Conservation (phyloP, 345 rosid species). For the Brassica juncea region DNA sequence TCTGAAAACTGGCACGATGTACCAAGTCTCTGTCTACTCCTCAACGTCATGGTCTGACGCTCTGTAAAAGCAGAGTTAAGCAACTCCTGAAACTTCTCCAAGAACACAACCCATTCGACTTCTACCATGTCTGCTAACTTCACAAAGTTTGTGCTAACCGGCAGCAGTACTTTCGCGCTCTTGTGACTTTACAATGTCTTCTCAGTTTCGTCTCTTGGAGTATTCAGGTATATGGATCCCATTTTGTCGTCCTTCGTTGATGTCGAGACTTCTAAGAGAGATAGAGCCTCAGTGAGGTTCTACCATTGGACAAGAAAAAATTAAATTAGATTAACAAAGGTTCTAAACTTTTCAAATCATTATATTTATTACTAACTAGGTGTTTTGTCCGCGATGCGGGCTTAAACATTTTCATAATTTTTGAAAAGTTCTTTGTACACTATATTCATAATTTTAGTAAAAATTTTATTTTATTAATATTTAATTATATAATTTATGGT, state of each 20-base stretch:
- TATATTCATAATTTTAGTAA: too few relatives aligned
- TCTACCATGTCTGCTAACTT: constrained; percentile 54
- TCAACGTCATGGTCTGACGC: constrained; percentile 42
- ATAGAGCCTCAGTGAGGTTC: too few relatives aligned
- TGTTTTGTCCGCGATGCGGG: too few relatives aligned
- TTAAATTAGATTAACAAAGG: too few relatives aligned
- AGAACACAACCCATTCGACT: constrained; percentile 51
- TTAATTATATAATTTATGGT: too few relatives aligned
- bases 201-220: constrained; percentile 26
- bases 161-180: constrained; percentile 55
- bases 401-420: too few relatives aligned
- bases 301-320: too few relatives aligned
- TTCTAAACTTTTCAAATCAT: too few relatives aligned
- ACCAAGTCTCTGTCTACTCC: constrained; percentile 62
- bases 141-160: constrained; percentile 49
- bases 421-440: too few relatives aligned
- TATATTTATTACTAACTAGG: too few relatives aligned
- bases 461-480: too few relatives aligned
- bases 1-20: constrained; percentile 70
- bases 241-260: constrained; percentile 9
- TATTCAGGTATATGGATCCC: constrained; percentile 16
- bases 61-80: constrained; percentile 50
- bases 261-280: constrained; percentile 21
- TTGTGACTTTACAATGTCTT: constrained; percentile 29
- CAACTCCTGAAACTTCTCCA: constrained; percentile 57